Evolutionary conservation across 192 early-diverging fungal species (phyloP).

Genomic region (Mortierella alpina): DNA sequence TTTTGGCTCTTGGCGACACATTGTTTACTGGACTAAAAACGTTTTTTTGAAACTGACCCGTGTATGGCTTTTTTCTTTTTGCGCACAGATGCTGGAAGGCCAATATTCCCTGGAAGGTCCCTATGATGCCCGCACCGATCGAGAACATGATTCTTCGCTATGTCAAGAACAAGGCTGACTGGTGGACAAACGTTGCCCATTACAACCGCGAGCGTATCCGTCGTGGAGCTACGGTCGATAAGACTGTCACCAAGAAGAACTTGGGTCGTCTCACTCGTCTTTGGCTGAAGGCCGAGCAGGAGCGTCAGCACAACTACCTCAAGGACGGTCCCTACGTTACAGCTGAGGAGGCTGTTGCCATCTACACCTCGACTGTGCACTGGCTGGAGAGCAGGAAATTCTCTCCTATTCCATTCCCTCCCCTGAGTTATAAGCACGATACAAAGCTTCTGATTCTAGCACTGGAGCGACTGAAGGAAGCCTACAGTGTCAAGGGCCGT

Average conservation of each 20-base stretch:
- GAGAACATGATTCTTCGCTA: slow-evolving; percentile 99
- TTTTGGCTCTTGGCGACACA: neutral
- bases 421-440: slow-evolving; percentile 99
- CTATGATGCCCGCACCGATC: slow-evolving; percentile 96
- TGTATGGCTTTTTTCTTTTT: neutral
- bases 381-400: slow-evolving; percentile 99
- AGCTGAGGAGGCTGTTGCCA: slow-evolving; percentile 97
- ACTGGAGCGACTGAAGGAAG: slow-evolving; percentile 94
- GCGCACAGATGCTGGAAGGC: slow-evolving; percentile 88
- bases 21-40: neutral
- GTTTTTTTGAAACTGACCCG: neutral
- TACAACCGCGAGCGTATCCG: slow-evolving; percentile 99
- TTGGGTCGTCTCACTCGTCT: slow-evolving; percentile 97
- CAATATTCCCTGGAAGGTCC: slow-evolving; percentile 99
- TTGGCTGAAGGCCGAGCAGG: slow-evolving; percentile 99
- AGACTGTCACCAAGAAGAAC: slow-evolving; percentile 99
- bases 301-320: slow-evolving; percentile 98
- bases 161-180: slow-evolving; percentile 99
- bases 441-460: slow-evolving; percentile 98
- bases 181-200: slow-evolving; percentile 99
- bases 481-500: slow-evolving; percentile 94
- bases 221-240: slow-evolving; percentile 98
- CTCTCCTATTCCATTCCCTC: slow-evolving; percentile 98
- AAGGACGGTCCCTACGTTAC: slow-evolving; percentile 99
- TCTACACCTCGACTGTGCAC: slow-evolving; percentile 97